These are phyloP conservation scores for Blastobotrys malaysiensis DNA, from an alignment of 1,139 yeast genomes.

Conservation along the genomic window DNA sequence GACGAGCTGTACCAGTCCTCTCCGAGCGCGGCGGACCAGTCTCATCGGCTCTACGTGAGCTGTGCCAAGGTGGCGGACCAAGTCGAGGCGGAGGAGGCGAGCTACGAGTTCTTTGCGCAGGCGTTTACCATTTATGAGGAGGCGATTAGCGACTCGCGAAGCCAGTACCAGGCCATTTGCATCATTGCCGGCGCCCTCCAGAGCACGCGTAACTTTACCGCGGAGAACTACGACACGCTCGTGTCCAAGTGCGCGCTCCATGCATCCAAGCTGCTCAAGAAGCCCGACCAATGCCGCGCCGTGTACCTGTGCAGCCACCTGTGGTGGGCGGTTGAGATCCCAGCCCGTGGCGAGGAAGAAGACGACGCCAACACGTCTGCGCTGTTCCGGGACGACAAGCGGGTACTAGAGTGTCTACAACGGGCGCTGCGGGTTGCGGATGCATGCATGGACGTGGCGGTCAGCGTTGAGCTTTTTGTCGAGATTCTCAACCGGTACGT, in stretches of 20 bases:
- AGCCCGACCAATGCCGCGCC: constrained; percentile 91
- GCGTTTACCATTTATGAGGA: constrained; percentile 88
- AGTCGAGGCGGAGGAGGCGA: constrained; percentile 52
- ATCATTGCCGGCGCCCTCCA: constrained; percentile 60
- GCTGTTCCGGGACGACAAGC: constrained; percentile 49
- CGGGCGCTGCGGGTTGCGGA: constrained; percentile 85
- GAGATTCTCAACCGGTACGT: constrained; percentile 84
- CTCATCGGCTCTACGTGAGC: constrained; percentile 42
- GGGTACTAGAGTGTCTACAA: constrained; percentile 64
- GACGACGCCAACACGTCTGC: constrained; percentile 32
- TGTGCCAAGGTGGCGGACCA: constrained; percentile 70
- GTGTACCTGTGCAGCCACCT: constrained; percentile 84
- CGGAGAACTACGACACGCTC: constrained; percentile 67
- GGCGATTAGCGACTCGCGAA: constrained; percentile 55
- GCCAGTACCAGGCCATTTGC: constrained; percentile 51
- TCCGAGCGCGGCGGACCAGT: constrained; percentile 48
- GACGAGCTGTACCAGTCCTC: constrained; percentile 61
- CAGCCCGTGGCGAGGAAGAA: constrained; percentile 46
- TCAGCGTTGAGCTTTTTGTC: constrained; percentile 74
- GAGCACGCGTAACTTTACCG: constrained; percentile 49
- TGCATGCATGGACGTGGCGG: constrained; percentile 81
- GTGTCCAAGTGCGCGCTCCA: constrained; percentile 82
- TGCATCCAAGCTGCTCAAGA: constrained; percentile 82
- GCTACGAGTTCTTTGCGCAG: constrained; percentile 88
- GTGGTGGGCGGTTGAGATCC: constrained; percentile 81